Conservation (phyloP, 2,329 filamentous ascomycete genomes). For the Neofusicoccum cordaticola region DNA sequence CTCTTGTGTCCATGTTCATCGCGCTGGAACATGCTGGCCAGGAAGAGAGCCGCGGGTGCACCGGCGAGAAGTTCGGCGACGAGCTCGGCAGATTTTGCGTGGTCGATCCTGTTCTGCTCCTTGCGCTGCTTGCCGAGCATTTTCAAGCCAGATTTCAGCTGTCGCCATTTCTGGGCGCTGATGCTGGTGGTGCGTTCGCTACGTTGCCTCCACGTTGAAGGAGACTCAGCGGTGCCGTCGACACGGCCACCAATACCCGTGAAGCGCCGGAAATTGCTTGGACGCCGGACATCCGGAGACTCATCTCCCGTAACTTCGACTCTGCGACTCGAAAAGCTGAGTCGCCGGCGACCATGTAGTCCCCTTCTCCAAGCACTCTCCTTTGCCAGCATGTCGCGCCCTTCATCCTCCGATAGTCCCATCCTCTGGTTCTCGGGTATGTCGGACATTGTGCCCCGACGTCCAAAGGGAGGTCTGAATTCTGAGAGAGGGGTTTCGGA, state of each 20-base stretch:
- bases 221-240: conserved; percentile 37
- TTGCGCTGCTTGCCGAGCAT: conserved; percentile 74
- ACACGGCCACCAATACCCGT: conserved; percentile 34
- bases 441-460: conserved; percentile 49
- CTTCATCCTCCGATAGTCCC: conserved; percentile 52
- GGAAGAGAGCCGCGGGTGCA: conserved; percentile 85
- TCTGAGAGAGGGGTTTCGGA: conserved; percentile 27
- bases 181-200: conserved; percentile 47
- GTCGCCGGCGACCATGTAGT: conserved; percentile 31
- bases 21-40: conserved; percentile 96
- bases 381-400: conserved; percentile 46
- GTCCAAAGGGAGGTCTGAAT: conserved; percentile 55
- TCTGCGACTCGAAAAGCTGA: conserved; percentile 27
- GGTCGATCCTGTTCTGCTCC: conserved; percentile 81
- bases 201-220: conserved; percentile 43
- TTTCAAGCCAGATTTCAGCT: conserved; percentile 86
- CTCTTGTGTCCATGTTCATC: conserved; percentile 94
- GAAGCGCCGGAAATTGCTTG: conserved; percentile 47
- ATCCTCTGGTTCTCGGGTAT: conserved; percentile 46
- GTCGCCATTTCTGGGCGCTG: conserved; percentile 79
- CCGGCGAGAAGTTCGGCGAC: conserved; percentile 93
- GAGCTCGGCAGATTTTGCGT: conserved; percentile 90
- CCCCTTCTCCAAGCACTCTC: conserved; percentile 47
- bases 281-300: conserved; percentile 36
- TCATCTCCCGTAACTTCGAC: conserved; percentile 33